Percentiles rank a stretch among this genome's conserved stretches.
These are phyloP conservation scores for Sclerotinia subarctica DNA, from an alignment of 2,329 filamentous ascomycete genomes.

Conservation along the genomic window DNA sequence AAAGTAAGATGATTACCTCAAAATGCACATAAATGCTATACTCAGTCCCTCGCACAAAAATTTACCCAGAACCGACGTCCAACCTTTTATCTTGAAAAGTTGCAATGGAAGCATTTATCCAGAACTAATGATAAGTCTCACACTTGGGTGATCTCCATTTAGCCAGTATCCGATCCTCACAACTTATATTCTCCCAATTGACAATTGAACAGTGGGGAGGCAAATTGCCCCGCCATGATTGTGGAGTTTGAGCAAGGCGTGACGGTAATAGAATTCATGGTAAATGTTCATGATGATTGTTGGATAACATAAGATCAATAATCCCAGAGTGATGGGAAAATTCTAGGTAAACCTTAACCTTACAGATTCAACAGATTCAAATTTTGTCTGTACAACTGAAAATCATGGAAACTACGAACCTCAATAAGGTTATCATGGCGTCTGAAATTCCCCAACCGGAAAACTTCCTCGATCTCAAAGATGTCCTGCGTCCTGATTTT, in stretches of 20 bases:
- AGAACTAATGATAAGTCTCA: not conserved
- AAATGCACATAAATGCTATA: not conserved
- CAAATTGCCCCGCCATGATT: not conserved
- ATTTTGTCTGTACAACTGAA: not conserved
- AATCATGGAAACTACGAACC: not conserved
- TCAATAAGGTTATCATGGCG: not conserved
- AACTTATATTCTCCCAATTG: conserved; percentile 3
- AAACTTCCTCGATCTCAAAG: conserved; percentile 44
- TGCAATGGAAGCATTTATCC: not conserved
- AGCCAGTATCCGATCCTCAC: conserved; percentile 9
- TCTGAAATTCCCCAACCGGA: conserved; percentile 11
- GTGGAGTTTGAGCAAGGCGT: not conserved
- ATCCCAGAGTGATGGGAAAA: not conserved
- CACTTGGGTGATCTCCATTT: not conserved
- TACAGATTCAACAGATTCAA: not conserved
- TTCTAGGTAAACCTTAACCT: no score
- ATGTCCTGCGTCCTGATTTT: conserved; percentile 61
- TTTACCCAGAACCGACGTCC: not conserved
- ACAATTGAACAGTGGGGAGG: not conserved
- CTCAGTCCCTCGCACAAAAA: not conserved
- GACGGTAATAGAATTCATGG: not conserved
- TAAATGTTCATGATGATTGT: not conserved
- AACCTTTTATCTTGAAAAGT: not conserved
- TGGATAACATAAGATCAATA: no score
- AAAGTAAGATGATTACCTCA: not conserved